These are phyloP conservation scores for Piedraia hortae DNA, from an alignment of 2,329 filamentous ascomycete species.

Conservation along the genomic window DNA sequence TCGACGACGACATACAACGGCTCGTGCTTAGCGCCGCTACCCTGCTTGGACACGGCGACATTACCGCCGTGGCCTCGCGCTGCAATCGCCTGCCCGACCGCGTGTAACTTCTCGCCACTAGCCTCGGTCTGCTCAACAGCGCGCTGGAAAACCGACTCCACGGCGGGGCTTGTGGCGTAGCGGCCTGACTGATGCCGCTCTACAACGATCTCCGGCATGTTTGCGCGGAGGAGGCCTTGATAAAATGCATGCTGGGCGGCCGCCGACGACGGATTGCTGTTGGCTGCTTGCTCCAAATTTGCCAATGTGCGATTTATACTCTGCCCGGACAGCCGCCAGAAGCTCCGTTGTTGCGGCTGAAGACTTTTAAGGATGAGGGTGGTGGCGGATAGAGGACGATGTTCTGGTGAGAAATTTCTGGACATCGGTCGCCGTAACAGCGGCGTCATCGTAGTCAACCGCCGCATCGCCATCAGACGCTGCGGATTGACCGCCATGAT, in stretches of 20 bases:
- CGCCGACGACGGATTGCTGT: constrained; percentile 68
- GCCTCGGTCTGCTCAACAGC: constrained; percentile 38
- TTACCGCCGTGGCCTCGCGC: constrained; percentile 42
- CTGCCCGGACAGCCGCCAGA: too few species aligned
- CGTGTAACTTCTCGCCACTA: constrained; percentile 38
- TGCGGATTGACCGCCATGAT: too few species aligned
- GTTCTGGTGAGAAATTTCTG: too few species aligned
- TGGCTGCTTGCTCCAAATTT: constrained; percentile 70
- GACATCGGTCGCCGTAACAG: too few species aligned
- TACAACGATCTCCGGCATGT: constrained; percentile 78
- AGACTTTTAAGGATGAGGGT: too few species aligned
- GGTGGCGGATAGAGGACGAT: too few species aligned
- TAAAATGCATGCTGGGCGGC: constrained; percentile 86
- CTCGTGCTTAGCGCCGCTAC: constrained; percentile 45
- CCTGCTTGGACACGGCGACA: constrained; percentile 26
- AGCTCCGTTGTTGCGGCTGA: too few species aligned
- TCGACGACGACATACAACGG: constrained; percentile 94
- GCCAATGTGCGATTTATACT: constrained; percentile 31
- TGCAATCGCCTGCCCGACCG: constrained; percentile 56
- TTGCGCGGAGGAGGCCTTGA: constrained; percentile 63
- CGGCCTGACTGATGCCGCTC: constrained; percentile 69
- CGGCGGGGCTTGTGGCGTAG: constrained; percentile 53
- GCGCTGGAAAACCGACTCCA: constrained; percentile 53
- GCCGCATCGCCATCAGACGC: too few species aligned
- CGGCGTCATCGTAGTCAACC: too few species aligned